A percentile compares a stretch with the other conserved stretches of the same genome.
These are phyloP conservation scores for Mycena indigotica DNA, from an alignment of 768 basidiomycete species.

Conservation along the genomic window DNA sequence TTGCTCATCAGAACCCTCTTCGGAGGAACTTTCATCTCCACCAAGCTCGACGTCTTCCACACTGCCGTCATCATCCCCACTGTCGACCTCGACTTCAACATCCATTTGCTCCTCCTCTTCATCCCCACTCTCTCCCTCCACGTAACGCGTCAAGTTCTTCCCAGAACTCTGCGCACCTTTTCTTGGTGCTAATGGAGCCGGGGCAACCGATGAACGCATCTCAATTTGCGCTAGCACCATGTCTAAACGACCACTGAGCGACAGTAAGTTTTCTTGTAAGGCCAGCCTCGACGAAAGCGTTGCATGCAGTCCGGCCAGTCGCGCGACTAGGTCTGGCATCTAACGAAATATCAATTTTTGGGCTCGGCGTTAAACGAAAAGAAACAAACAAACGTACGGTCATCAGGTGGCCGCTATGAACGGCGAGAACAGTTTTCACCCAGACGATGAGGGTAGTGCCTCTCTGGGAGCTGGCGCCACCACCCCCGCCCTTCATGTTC, in stretches of 20 bases:
- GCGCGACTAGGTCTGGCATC: slow-evolving; percentile 91
- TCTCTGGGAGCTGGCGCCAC: slow-evolving; percentile 78
- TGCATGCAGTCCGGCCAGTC: slow-evolving; percentile 82
- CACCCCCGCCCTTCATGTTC: slow-evolving; percentile 77
- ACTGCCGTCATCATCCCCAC: slow-evolving; percentile 70
- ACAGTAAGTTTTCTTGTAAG: slow-evolving; percentile 81
- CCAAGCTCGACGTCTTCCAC: slow-evolving; percentile 80
- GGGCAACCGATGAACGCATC: slow-evolving; percentile 75
- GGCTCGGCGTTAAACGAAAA: slow-evolving; percentile 1
- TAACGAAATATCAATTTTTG: slow-evolving; percentile 34
- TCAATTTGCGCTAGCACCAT: slow-evolving; percentile 94
- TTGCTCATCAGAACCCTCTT: slow-evolving; percentile 50
- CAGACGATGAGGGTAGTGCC: slow-evolving; percentile 70
- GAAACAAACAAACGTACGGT: slow-evolving; percentile 60
- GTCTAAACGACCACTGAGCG: slow-evolving; percentile 87
- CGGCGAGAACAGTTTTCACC: slow-evolving; percentile 79
- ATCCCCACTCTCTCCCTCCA: slow-evolving; percentile 80
- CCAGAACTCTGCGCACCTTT: slow-evolving; percentile 37
- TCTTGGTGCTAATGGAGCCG: slow-evolving; percentile 52
- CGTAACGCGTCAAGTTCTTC: slow-evolving; percentile 54
- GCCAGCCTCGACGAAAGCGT: slow-evolving; percentile 78
- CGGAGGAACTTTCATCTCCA: slow-evolving; percentile 54
- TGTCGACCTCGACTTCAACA: slow-evolving; percentile 62
- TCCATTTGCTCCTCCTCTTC: slow-evolving; percentile 60
- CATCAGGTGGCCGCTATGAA: slow-evolving; percentile 92